phyloP scores from a whole-genome alignment of 331 rosid species.

The Phaseolus coccineus region DNA sequence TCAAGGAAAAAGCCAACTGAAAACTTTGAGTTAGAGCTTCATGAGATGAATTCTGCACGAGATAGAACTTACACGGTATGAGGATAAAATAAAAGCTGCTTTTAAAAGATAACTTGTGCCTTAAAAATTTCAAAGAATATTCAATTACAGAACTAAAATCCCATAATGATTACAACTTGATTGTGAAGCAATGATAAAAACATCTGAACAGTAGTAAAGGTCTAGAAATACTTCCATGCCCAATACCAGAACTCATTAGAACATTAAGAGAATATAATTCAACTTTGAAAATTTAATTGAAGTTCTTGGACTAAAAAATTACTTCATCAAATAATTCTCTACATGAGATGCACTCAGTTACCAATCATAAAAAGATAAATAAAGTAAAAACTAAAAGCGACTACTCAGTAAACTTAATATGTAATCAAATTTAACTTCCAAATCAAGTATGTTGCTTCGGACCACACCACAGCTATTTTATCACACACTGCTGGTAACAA shows the following conservation, averaged over 20 bases:
- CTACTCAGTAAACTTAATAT: not conserved
- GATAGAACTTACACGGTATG: conserved; percentile 31
- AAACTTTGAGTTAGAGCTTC: conserved; percentile 89
- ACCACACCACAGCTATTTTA: too few species aligned
- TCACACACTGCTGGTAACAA: too few species aligned
- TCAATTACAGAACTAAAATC: conserved; percentile 10
- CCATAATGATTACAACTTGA: conserved; percentile 9
- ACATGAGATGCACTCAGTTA: not conserved
- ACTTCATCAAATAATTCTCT: not conserved
- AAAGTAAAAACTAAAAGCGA: conserved; percentile 8
- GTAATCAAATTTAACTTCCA: conserved; percentile 21
- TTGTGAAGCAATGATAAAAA: conserved; percentile 21
- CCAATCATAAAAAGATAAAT: not conserved
- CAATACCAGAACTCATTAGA: conserved; percentile 30
- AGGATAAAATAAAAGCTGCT: conserved; percentile 23
- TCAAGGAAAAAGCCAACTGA: conserved; percentile 90
- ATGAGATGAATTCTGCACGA: conserved; percentile 78
- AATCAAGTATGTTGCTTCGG: too few species aligned
- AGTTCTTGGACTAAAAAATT: not conserved
- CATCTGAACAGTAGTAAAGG: conserved; percentile 3
- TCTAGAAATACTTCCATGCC: not conserved
- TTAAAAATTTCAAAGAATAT: conserved; percentile 19
- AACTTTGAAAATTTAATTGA: not conserved
- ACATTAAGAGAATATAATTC: conserved; percentile 14
- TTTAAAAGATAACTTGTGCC: not conserved